Evolutionary conservation across 768 basidiomycete species (phyloP), one percentile per base, ranked within the genome.

Genomic region (Phaeotremella skinneri): DNA sequence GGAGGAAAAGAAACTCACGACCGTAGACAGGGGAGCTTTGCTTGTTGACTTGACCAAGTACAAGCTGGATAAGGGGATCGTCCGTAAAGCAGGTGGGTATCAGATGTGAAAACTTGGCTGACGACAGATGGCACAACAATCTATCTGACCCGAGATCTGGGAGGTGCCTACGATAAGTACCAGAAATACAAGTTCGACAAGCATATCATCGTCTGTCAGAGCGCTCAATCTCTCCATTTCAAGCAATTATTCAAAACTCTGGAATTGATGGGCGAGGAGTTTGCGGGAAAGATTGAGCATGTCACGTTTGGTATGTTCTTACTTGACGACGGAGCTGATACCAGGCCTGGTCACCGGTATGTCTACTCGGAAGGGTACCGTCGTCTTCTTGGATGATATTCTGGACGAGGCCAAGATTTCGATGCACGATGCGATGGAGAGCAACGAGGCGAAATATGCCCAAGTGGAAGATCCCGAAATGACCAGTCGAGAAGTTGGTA

Each of bases 401-500:
- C 66, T 81, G 25, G 84, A 87, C 66, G 92, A 96, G 71, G 91
- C 93, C 0, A 83, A 85, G 3, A 82, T 83, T 43, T 86, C 88
- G 50, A 98, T 98, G 94, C 91, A 90, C 78, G 91, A 93, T 59
- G 90, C 93, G 79, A 99, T 99, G 94, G 82, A 81, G 78, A 87
- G 87, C 78, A 97, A 97, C 75, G 86, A 90, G 79, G 91, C 86
- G 52, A 99, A 98, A 78, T 97, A 93, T 70, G 83, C 80, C 2
- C 85, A 87, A 25, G 83, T 99, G 34, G 90, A 90, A 69, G 85
- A 99, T 76, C 93, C 94, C 0, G 87, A 89, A 71, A 79, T 77
- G 48, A 87, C 87, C 47, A 83, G 84, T 57, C 81, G 82, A 62
- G 89, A 94, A 77, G 86, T 97, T 49, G 96, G 93, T 20, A 91